Evolutionary conservation across 495 filamentous ascomycete species (phyloP).

Genomic region (Tuber calosporum): DNA sequence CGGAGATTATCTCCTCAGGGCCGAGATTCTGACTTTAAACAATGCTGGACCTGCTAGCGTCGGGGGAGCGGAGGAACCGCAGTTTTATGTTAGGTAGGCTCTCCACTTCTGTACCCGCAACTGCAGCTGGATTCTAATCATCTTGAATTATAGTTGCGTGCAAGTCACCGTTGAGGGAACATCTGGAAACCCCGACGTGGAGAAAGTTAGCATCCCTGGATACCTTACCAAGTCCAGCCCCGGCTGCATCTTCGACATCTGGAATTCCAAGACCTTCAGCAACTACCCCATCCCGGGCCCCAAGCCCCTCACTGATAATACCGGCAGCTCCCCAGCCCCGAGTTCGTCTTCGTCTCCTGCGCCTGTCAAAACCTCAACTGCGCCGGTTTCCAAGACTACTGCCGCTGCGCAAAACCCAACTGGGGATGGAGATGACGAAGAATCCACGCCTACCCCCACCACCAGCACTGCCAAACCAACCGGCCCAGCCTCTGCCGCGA

Average conservation of each 20-base stretch:
- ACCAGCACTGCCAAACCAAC: not conserved
- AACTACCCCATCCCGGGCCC: constrained; percentile 24
- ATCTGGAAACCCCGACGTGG: constrained; percentile 5
- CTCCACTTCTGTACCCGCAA: constrained; percentile 54
- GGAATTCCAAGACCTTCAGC: constrained; percentile 21
- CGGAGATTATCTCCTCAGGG: constrained; percentile 61
- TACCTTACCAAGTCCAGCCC: constrained; percentile 50
- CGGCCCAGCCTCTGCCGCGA: not conserved
- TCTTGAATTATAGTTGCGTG: constrained; percentile 38
- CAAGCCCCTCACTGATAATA: constrained; percentile 2
- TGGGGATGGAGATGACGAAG: not conserved
- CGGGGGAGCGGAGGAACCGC: constrained; percentile 44
- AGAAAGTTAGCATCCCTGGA: constrained; percentile 57
- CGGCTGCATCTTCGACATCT: constrained; percentile 58
- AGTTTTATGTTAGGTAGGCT: constrained; percentile 65
- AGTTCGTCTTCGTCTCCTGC: not conserved
- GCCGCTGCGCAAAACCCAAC: not conserved
- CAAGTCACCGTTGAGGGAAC: constrained; percentile 31
- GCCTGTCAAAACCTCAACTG: not conserved
- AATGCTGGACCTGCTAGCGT: constrained; percentile 47
- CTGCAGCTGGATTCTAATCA: constrained; percentile 44
- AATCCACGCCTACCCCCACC: not conserved
- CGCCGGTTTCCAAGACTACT: not conserved
- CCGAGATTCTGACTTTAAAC: constrained; percentile 65
- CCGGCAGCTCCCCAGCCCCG: not conserved